Percentiles rank a stretch among this genome's conserved stretches.
These are phyloP conservation scores for Agaricus subrufescens DNA, from an alignment of 768 basidiomycete species.

Conservation along the genomic window DNA sequence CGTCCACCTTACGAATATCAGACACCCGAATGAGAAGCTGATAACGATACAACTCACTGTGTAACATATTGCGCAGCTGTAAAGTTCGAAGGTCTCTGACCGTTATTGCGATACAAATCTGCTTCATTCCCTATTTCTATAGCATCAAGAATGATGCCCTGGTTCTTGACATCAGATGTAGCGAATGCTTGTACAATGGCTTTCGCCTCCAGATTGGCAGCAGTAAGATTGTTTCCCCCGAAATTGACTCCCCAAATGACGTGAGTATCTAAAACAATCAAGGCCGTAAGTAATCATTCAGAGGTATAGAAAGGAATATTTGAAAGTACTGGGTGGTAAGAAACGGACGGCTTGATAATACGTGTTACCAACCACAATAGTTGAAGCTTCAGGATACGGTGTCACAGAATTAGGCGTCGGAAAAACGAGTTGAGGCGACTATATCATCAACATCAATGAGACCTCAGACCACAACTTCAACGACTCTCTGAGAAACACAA, in stretches of 20 bases:
- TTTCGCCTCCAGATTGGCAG: conserved; percentile 40
- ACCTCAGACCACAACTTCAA: not conserved
- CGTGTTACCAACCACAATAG: conserved; percentile 52
- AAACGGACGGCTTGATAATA: conserved; percentile 51
- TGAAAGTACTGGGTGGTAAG: conserved; percentile 40
- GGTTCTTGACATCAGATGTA: conserved; percentile 29
- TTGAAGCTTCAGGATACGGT: conserved; percentile 65
- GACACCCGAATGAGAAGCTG: not conserved
- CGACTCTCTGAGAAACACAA: not conserved
- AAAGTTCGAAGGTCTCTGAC: conserved; percentile 33
- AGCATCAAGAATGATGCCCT: conserved; percentile 47
- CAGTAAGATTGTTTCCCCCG: conserved; percentile 47
- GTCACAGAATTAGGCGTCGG: conserved; percentile 41
- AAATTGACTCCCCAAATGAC: conserved; percentile 69
- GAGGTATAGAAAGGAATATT: not conserved
- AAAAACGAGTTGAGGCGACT: conserved; percentile 37
- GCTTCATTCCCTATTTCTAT: conserved; percentile 63
- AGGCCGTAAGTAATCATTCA: not conserved
- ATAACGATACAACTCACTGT: conserved; percentile 34
- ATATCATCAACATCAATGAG: not conserved
- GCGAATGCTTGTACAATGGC: conserved; percentile 46
- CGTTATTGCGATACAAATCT: conserved; percentile 48
- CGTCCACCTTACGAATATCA: conserved; percentile 39
- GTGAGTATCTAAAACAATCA: conserved; percentile 40
- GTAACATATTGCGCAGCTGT: conserved; percentile 39